Percentiles rank a stretch among this genome's conserved stretches.
These are phyloP conservation scores for Bryum argenteum DNA, from an alignment of 225 moss, liverwort and hornwort species.

Conservation along the genomic window DNA sequence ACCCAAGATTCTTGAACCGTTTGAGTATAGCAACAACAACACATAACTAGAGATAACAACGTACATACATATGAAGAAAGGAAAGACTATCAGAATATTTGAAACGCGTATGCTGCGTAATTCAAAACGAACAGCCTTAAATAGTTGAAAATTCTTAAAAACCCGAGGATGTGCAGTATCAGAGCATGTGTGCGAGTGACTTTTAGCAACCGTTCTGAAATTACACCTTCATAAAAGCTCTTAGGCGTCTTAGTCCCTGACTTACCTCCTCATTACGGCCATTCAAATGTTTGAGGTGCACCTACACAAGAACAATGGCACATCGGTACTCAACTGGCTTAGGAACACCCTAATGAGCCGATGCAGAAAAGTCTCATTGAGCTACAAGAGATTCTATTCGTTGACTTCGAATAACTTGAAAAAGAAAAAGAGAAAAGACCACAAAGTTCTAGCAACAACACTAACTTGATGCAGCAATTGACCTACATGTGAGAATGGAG, in stretches of 20 bases:
- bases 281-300: conserved; percentile 98
- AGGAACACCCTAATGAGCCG: conserved; percentile 9
- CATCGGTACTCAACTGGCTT: conserved; percentile 15
- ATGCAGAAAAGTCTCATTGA: conserved; percentile 19
- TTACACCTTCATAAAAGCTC: conserved; percentile 1
- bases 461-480: not conserved
- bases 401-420: not conserved
- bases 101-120: not conserved
- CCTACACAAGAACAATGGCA: conserved; percentile 54
- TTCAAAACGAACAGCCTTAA: conserved; percentile 13
- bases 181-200: not conserved
- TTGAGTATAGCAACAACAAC: conserved; percentile 3
- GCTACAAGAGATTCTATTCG: conserved; percentile 10
- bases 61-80: too few species aligned
- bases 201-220: conserved; percentile 12
- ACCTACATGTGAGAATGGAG: conserved; percentile 17
- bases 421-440: conserved; percentile 2
- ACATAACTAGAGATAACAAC: too few species aligned
- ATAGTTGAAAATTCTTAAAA: conserved; percentile 12
- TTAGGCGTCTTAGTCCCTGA: not conserved
- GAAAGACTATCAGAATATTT: too few species aligned
- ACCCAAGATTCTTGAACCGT: not conserved
- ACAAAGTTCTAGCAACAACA: conserved; percentile 10
- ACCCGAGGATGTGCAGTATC: conserved; percentile 12
- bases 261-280: conserved; percentile 94